Evolutionary conservation across 2,329 filamentous ascomycete species (phyloP), one percentile per base, ranked within the genome.

Genomic region (Zasmidium cellare): DNA sequence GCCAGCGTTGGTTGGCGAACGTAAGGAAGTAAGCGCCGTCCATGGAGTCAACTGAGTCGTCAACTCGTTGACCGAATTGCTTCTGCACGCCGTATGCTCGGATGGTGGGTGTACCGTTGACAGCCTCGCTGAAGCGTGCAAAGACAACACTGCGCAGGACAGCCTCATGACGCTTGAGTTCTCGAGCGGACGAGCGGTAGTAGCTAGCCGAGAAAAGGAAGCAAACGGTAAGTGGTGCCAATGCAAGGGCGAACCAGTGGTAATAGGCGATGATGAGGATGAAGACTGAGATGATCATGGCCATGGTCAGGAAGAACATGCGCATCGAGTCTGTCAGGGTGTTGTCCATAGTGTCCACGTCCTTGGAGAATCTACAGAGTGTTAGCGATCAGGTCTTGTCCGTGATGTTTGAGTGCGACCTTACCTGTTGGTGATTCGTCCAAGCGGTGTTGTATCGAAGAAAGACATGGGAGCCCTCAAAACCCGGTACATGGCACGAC

Each of bases 381-480:
- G 28, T 31, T n/a, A 18, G 5, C 11, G 16, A 14, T 41, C n/a
- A 41, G 35, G 35, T 14, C n/a, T 41, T n/a, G 6, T 41, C 16
- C 25, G 25, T 28, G 6, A 28, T 28, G 3, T 3, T 41, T 18
- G 7, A 41, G 35, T 14, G 16, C 11, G n/a, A n/a, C 16, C 35
- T 9, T 41, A 41, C 16, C 94, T 90, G 73, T 97, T 97, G 20
- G 92, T 96, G 72, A 97, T 97, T 38, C 93, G 88, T 19, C 94
- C 94, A 1, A 97, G 82, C 0, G 94, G 94, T 0, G 94, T 97
- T 0, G 94, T 97, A 69, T 99, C 94, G 76, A 97, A 97, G 77
- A 97, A 97, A 3, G 90, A 89, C 91, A 88, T 87, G 1, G 86
- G 86, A 2, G 86, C 86, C 48, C 85, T 79, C 9, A 88, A 73